Percentiles rank a stretch among this genome's conserved stretches.
These are phyloP conservation scores for Blastocystis sp. DNA, from an alignment of 352 stramenopile species.

Conservation along the genomic window DNA sequence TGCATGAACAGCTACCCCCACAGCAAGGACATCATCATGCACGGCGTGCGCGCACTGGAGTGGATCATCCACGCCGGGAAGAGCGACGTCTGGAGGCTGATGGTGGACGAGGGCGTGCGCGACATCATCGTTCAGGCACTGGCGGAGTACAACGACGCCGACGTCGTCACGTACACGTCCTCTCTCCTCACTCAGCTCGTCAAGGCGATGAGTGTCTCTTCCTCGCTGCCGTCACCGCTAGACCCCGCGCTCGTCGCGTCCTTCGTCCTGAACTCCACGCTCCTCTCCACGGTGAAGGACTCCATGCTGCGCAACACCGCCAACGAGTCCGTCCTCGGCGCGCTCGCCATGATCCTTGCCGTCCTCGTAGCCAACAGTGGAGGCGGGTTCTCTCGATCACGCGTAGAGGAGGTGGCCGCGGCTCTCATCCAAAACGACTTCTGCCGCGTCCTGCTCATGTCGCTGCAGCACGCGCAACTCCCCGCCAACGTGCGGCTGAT, in stretches of 20 bases:
- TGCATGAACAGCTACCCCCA: conserved; percentile 4
- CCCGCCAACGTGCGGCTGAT: not conserved
- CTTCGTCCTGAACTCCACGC: not conserved
- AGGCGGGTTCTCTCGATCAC: not conserved
- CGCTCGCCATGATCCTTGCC: conserved; percentile 10
- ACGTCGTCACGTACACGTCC: conserved; percentile 2
- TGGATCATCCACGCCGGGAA: conserved; percentile 3
- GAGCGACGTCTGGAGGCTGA: not conserved
- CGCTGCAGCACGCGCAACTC: not conserved
- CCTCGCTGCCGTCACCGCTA: not conserved
- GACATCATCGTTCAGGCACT: not conserved
- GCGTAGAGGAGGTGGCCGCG: not conserved
- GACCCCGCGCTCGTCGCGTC: not conserved
- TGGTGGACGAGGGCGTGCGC: conserved; percentile 49
- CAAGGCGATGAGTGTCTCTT: not conserved
- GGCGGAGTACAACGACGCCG: not conserved
- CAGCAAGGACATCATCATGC: not conserved
- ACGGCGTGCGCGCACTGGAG: conserved; percentile 35
- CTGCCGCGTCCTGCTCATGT: not conserved
- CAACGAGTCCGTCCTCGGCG: conserved; percentile 5
- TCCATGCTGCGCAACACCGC: not conserved
- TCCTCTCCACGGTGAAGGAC: not conserved
- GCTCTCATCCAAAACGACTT: conserved; percentile 11
- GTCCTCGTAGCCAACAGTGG: conserved; percentile 7
- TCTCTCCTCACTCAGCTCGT: not conserved